Evolutionary conservation across 306 rosid genomes (phyloP).

Genomic region (Mimosa pudica): DNA sequence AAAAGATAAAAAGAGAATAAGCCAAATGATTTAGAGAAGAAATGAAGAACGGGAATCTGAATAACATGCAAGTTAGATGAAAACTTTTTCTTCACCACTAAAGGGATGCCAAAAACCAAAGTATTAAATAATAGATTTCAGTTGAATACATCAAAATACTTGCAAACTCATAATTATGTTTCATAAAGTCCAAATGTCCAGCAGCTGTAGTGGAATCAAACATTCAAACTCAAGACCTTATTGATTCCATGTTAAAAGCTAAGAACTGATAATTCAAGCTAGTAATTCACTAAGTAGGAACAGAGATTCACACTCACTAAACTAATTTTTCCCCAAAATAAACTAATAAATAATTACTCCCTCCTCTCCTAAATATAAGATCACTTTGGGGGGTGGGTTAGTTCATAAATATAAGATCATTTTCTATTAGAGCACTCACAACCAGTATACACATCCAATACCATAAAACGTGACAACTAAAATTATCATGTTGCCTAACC

Average conservation of each 20-base stretch:
- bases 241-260: not conserved
- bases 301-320: not conserved
- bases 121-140: not conserved
- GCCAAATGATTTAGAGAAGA: not conserved
- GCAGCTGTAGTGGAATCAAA: slow-evolving; percentile 1
- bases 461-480: not conserved
- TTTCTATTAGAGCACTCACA: not conserved
- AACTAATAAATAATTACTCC: not conserved
- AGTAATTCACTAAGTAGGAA: not conserved
- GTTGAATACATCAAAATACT: not conserved
- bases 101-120: not conserved
- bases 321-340: not conserved
- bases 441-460: not conserved
- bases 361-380: too few relatives aligned
- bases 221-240: not conserved
- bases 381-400: too few relatives aligned
- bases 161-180: not conserved
- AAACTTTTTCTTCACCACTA: not conserved
- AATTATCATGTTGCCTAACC: not conserved
- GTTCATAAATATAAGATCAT: too few relatives aligned
- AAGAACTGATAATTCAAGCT: slow-evolving; percentile 3
- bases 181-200: not conserved
- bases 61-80: not conserved
- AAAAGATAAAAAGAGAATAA: slow-evolving; percentile 1
- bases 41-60: not conserved